Evolutionary conservation across 805 yeast genomes (phyloP).

Genomic region (Saccharomycopsis sp.): DNA sequence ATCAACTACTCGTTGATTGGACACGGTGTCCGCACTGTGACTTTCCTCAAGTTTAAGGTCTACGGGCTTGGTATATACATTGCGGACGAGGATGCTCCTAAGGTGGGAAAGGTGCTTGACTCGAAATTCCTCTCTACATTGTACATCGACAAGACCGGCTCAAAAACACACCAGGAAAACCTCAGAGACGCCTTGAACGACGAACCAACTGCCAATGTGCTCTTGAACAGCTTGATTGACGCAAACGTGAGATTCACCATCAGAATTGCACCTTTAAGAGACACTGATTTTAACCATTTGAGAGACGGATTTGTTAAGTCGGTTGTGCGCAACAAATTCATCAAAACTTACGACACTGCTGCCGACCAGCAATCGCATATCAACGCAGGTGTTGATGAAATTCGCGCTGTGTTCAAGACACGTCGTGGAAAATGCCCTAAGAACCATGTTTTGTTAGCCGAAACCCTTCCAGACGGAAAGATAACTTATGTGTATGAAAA

Average conservation of each 20-base stretch:
- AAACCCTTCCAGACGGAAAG: conserved; percentile 28
- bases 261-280: conserved; percentile 78
- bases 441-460: conserved; percentile 41
- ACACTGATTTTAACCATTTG: conserved; percentile 85
- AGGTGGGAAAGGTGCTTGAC: conserved; percentile 36
- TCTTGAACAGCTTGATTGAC: conserved; percentile 52
- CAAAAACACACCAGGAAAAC: conserved; percentile 34
- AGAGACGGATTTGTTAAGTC: conserved; percentile 86
- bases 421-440: conserved; percentile 36
- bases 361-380: conserved; percentile 11
- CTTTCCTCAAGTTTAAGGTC: conserved; percentile 75
- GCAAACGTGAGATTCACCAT: conserved; percentile 58
- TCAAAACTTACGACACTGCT: conserved; percentile 5
- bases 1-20: conserved; percentile 58
- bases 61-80: conserved; percentile 83
- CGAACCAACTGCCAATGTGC: conserved; percentile 41
- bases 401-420: conserved; percentile 17
- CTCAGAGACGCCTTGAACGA: conserved; percentile 42
- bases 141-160: conserved; percentile 28
- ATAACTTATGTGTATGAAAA: conserved; percentile 25
- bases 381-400: conserved; percentile 15
- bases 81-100: conserved; percentile 47
- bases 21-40: conserved; percentile 74
- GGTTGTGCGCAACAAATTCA: conserved; percentile 16
- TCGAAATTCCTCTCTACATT: conserved; percentile 35